phyloP scores from a whole-genome alignment of 768 basidiomycete genomes.

The Hericium coralloides region DNA sequence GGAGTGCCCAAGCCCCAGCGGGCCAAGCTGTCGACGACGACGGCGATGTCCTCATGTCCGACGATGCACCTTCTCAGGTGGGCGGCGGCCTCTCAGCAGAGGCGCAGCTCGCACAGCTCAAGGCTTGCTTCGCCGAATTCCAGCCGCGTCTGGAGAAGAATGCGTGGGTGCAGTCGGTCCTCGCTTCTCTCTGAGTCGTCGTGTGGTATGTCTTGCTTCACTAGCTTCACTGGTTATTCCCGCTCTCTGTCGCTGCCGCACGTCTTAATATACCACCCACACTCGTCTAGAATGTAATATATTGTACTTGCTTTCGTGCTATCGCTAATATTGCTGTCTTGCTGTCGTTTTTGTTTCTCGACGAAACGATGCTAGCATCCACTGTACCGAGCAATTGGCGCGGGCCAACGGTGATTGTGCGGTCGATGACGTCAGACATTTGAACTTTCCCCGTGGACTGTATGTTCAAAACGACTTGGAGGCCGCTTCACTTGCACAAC shows the following conservation, averaged over 20 bases:
- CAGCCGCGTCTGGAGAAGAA: conserved; percentile 67
- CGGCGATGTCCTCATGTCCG: conserved; percentile 43
- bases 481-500: too few species aligned
- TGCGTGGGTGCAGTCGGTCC: conserved; percentile 61
- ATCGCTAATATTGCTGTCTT: too few species aligned
- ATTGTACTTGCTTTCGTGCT: background rate
- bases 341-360: too few species aligned
- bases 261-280: background rate
- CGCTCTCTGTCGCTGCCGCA: background rate
- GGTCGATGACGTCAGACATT: too few species aligned
- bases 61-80: conserved; percentile 20
- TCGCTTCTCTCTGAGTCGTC: conserved; percentile 30
- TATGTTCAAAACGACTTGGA: too few species aligned
- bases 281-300: background rate
- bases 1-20: conserved; percentile 34
- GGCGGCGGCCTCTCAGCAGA: conserved; percentile 15
- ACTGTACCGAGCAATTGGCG: too few species aligned
- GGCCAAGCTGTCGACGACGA: conserved; percentile 23
- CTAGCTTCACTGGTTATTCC: background rate
- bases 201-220: too few species aligned
- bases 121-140: conserved; percentile 54
- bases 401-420: too few species aligned
- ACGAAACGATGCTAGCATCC: too few species aligned
- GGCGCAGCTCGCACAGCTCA: conserved; percentile 37
- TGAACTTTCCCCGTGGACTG: too few species aligned